Conservation (phyloP, 2,329 filamentous ascomycete species). For the Hypoxylon sp. region DNA sequence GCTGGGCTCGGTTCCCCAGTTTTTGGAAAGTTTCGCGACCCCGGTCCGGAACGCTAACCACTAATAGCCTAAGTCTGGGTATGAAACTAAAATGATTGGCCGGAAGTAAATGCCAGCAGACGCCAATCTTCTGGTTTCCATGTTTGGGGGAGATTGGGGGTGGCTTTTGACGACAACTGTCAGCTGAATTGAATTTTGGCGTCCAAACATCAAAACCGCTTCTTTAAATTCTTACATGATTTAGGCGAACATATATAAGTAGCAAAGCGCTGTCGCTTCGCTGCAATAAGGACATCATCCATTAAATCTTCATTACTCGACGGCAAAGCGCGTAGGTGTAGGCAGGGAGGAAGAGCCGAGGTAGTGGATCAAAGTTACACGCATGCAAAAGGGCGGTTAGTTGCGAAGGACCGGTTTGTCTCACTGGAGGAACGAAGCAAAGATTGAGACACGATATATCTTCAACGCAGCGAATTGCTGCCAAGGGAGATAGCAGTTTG, state of each 20-base stretch:
- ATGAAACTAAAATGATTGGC: slow-evolving; percentile 30
- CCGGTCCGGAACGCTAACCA: slow-evolving; percentile 33
- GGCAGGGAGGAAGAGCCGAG: background rate
- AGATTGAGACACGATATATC: slow-evolving; percentile 29
- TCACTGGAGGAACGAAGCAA: slow-evolving; percentile 16
- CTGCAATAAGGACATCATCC: background rate
- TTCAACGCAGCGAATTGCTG: slow-evolving; percentile 27
- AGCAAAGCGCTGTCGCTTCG: slow-evolving; percentile 5
- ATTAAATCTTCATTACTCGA: background rate
- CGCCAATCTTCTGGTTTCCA: slow-evolving; percentile 20
- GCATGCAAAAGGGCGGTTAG: slow-evolving; percentile 25
- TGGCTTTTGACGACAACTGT: slow-evolving; percentile 40
- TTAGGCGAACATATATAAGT: slow-evolving; percentile 9
- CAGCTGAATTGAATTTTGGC: slow-evolving; percentile 25
- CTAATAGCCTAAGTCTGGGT: slow-evolving; percentile 34
- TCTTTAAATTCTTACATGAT: slow-evolving; percentile 20
- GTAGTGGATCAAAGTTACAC: slow-evolving; percentile 21
- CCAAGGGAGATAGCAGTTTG: slow-evolving; percentile 11
- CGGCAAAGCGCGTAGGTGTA: background rate
- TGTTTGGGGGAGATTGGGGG: slow-evolving; percentile 28
- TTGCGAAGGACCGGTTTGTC: slow-evolving; percentile 16
- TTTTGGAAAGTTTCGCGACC: slow-evolving; percentile 30
- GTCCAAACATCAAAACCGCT: slow-evolving; percentile 2
- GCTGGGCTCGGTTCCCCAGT: slow-evolving; percentile 29
- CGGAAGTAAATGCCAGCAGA: slow-evolving; percentile 26